Base-by-base conservation (phyloP, 495 filamentous ascomycete species). In the Tricharina praecox region DNA sequence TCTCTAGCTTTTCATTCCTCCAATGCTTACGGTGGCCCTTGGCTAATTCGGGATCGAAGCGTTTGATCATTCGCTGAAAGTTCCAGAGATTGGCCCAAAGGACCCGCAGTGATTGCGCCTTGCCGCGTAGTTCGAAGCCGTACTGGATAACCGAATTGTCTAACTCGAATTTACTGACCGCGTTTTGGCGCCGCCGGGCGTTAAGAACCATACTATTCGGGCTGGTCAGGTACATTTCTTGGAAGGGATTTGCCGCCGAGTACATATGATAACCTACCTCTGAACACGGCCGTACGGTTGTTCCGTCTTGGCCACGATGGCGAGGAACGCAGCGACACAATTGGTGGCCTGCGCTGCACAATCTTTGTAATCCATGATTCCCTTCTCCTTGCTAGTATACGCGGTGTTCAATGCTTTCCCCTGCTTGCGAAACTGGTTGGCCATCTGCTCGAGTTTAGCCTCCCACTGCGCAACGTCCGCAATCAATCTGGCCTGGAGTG, bases 281-380 rank as follows among this genome's bases (percentile, higher is more conserved):
- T 67, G 66, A 7, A 82, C 73, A 11, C 67, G 65, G 33, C 68
- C 65, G 46, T 76, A 76, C 0, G 77, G 77, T 46, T 81, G 75
- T 61, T 81, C 78, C 38, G 71, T 19, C 16, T 32, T 10, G 4
- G 30, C 9, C 2, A 48, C 26, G 10, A 9, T 23, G 11, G 1
- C 3, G 19, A 43, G 7, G 20, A 43, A 43, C 1, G 1, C 26
- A 7, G 1, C 11, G 1, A 43, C 40, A 1, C 13, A 11, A 1
- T 26, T 1, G 13, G 7, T 8, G 2, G 24, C 21, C 8, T 4
- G 13, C 8, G 21, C 9, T 25, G 20, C 40, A 3, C 13, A 25
- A 1, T 13, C 1, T 18, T 43, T 8, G 24, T 43, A 43, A 2
- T 13, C 10, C 20, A 11, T 2, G 11, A 43, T 43, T 3, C 18